Evolutionary conservation across 225 moss, liverwort and hornwort genomes (phyloP).

Genomic region (Marchantia polymorpha): DNA sequence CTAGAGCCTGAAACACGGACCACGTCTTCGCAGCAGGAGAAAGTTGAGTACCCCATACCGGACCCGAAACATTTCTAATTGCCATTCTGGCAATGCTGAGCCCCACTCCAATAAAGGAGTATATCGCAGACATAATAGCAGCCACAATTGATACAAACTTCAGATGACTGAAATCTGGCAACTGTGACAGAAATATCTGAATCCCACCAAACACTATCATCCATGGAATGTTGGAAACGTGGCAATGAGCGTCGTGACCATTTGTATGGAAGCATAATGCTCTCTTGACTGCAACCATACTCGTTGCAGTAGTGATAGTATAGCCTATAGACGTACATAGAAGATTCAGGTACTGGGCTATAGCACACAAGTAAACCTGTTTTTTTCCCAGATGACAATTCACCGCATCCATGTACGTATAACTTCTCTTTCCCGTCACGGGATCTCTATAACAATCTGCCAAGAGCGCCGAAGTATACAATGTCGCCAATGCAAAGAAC

Average conservation of each 20-base stretch:
- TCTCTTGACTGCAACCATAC: conserved; percentile 74
- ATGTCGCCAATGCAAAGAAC: conserved; percentile 55
- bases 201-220: conserved; percentile 58
- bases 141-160: conserved; percentile 68
- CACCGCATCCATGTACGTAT: conserved; percentile 57
- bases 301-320: conserved; percentile 62
- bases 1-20: conserved; percentile 33
- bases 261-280: conserved; percentile 61
- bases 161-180: conserved; percentile 55
- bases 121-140: conserved; percentile 62
- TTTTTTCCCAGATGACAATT: conserved; percentile 25
- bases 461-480: conserved; percentile 49
- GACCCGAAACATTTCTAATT: not conserved
- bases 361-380: conserved; percentile 55
- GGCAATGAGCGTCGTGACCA: conserved; percentile 45
- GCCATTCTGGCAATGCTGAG: conserved; percentile 50
- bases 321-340: conserved; percentile 72
- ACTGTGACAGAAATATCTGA: conserved; percentile 64
- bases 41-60: conserved; percentile 17
- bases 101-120: conserved; percentile 60
- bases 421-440: conserved; percentile 51
- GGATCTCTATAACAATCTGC: conserved; percentile 60
- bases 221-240: conserved; percentile 57
- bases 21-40: conserved; percentile 25
- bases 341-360: conserved; percentile 68